Evolutionary conservation across 2,329 filamentous ascomycete species (phyloP).

Genomic region (Bipolaris bicolor): DNA sequence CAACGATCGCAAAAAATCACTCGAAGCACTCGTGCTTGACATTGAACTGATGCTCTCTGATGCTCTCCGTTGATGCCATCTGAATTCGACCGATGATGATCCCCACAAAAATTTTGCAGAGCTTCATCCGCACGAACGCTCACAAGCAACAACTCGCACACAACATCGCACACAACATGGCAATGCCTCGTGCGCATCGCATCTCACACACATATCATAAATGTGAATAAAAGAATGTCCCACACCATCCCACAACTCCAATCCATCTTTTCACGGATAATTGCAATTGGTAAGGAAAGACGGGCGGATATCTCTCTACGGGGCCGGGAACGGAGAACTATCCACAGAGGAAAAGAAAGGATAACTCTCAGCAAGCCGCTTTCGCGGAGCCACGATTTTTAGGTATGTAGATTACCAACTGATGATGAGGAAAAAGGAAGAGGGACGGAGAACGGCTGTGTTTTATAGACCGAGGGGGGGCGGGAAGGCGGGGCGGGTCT

Average conservation of each 20-base stretch:
- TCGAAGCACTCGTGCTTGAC: not conserved
- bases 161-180: too few species aligned
- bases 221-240: constrained; percentile 34
- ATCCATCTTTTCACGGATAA: constrained; percentile 51
- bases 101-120: too few species aligned
- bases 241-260: constrained; percentile 53
- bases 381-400: constrained; percentile 50
- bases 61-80: not conserved
- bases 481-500: not conserved
- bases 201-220: not conserved
- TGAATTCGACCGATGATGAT: too few species aligned
- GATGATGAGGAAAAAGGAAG: constrained; percentile 43
- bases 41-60: not conserved
- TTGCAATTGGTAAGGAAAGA: constrained; percentile 50
- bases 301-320: constrained; percentile 47
- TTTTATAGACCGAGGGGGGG: constrained; percentile 22
- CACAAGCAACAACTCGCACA: too few species aligned
- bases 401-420: constrained; percentile 45
- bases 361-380: constrained; percentile 53
- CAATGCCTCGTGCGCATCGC: too few species aligned
- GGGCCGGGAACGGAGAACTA: constrained; percentile 54
- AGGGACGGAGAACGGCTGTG: constrained; percentile 25
- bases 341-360: constrained; percentile 36
- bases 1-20: not conserved
- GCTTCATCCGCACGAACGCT: too few species aligned